Conservation (phyloP, 768 basidiomycete species). For the Boletus edulis region DNA sequence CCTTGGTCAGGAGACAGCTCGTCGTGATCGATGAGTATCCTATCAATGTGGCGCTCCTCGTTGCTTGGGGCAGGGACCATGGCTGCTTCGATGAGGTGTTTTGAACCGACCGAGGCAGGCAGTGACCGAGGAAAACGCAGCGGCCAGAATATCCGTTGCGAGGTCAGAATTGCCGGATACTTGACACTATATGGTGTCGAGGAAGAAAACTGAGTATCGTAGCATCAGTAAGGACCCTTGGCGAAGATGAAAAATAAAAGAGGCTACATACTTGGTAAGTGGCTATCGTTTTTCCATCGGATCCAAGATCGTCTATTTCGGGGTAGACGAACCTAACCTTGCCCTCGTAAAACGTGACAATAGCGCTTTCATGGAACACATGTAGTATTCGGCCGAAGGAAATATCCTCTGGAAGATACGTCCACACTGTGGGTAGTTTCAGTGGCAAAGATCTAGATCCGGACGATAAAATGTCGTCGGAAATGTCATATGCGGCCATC, state of each 20-base stretch:
- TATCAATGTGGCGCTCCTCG: conserved; percentile 18
- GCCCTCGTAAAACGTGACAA: conserved; percentile 27
- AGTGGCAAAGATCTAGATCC: conserved; percentile 4
- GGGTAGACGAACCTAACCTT: conserved; percentile 26
- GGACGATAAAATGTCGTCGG: conserved; percentile 13
- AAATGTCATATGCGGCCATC: conserved; percentile 30
- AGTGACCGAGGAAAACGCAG: conserved; percentile 12
- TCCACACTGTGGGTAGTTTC: conserved; percentile 19
- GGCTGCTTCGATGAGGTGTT: conserved; percentile 23
- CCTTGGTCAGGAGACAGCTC: conserved; percentile 11
- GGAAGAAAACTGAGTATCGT: conserved; percentile 17
- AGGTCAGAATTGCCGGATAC: conserved; percentile 21
- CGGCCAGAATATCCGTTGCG: conserved; percentile 31
- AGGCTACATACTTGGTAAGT: conserved; percentile 18
- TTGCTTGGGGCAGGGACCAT: conserved; percentile 14
- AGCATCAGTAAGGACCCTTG: neutral
- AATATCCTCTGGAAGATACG: conserved; percentile 16
- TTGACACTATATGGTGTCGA: conserved; percentile 15
- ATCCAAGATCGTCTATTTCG: conserved; percentile 17
- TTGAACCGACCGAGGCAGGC: conserved; percentile 4
- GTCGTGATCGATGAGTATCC: conserved; percentile 22
- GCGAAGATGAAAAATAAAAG: neutral
- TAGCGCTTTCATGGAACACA: conserved; percentile 25
- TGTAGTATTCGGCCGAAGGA: conserved; percentile 29
- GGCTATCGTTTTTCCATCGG: conserved; percentile 13